Percentiles rank a stretch among this genome's conserved stretches.
phyloP scores from a whole-genome alignment of 352 stramenopile genomes.

The Thalassiosira mediterranea region DNA sequence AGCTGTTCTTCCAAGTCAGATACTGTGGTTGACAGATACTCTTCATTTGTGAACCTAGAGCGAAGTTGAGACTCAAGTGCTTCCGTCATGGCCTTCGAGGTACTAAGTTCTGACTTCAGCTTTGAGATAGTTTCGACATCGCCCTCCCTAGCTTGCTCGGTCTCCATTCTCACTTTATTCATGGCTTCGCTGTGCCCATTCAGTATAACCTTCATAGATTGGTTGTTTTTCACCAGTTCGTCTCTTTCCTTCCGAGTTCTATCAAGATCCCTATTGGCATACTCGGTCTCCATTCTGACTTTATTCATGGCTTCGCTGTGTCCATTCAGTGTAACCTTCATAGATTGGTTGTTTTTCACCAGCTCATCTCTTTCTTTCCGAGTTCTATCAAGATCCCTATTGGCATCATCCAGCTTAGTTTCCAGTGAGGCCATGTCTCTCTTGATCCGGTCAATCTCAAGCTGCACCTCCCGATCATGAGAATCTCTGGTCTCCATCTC shows the following conservation, averaged over 20 bases:
- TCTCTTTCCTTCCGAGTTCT: slow-evolving; percentile 56
- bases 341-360: slow-evolving; percentile 37
- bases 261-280: slow-evolving; percentile 30
- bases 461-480: slow-evolving; percentile 19
- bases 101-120: slow-evolving; percentile 57
- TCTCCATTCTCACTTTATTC: slow-evolving; percentile 29
- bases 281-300: slow-evolving; percentile 32
- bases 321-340: slow-evolving; percentile 38
- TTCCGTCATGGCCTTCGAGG: slow-evolving; percentile 63
- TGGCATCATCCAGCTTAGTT: slow-evolving; percentile 35
- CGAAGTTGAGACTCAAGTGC: slow-evolving; percentile 61
- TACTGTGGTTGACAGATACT: slow-evolving; percentile 60
- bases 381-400: slow-evolving; percentile 45
- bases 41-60: slow-evolving; percentile 64
- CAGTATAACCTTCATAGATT: slow-evolving; percentile 37
- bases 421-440: slow-evolving; percentile 41
- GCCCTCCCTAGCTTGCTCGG: slow-evolving; percentile 32
- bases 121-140: slow-evolving; percentile 54
- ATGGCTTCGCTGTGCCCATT: slow-evolving; percentile 49
- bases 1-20: slow-evolving; percentile 56
- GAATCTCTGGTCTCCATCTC: slow-evolving; percentile 45
- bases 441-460: slow-evolving; percentile 40
- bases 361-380: slow-evolving; percentile 57
- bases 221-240: slow-evolving; percentile 42
- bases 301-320: slow-evolving; percentile 46